phyloP scores from a whole-genome alignment of 2,329 filamentous ascomycete genomes.

The Fusarium tuaranense region DNA sequence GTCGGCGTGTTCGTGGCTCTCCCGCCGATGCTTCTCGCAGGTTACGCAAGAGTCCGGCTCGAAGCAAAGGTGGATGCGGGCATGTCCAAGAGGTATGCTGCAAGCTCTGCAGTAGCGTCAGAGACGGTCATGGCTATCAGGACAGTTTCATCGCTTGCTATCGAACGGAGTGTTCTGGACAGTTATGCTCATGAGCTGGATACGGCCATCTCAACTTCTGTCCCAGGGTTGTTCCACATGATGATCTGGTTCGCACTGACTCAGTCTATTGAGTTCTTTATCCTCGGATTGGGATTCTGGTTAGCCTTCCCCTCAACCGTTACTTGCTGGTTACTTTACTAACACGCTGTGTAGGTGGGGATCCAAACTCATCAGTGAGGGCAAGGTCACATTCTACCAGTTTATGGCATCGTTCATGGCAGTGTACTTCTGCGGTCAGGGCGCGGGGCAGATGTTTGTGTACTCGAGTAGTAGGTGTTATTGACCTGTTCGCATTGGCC shows the following conservation, averaged over 20 bases:
- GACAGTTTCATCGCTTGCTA: slow-evolving; percentile 53
- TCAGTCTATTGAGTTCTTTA: slow-evolving; percentile 23
- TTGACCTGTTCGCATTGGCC: slow-evolving; percentile 3
- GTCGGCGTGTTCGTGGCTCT: slow-evolving; percentile 56
- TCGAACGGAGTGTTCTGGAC: slow-evolving; percentile 47
- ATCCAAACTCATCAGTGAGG: slow-evolving; percentile 47
- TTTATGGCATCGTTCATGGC: slow-evolving; percentile 60
- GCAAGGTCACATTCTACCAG: slow-evolving; percentile 62
- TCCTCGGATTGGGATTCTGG: slow-evolving; percentile 16
- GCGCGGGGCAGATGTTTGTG: background rate
- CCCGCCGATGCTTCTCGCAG: slow-evolving; percentile 46
- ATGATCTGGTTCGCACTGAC: background rate
- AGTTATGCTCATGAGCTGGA: slow-evolving; percentile 45
- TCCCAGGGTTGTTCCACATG: background rate
- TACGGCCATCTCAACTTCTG: slow-evolving; percentile 22
- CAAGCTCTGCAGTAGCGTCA: slow-evolving; percentile 53
- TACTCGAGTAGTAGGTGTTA: background rate
- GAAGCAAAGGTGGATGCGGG: slow-evolving; percentile 51
- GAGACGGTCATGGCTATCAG: slow-evolving; percentile 52
- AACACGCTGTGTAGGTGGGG: slow-evolving; percentile 52
- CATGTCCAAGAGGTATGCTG: slow-evolving; percentile 44
- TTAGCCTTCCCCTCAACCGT: background rate
- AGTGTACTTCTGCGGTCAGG: slow-evolving; percentile 13
- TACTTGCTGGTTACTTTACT: slow-evolving; percentile 32
- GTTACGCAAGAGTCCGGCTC: slow-evolving; percentile 50